phyloP scores from a whole-genome alignment of 352 stramenopile genomes.

The Pythium apleroticum region DNA sequence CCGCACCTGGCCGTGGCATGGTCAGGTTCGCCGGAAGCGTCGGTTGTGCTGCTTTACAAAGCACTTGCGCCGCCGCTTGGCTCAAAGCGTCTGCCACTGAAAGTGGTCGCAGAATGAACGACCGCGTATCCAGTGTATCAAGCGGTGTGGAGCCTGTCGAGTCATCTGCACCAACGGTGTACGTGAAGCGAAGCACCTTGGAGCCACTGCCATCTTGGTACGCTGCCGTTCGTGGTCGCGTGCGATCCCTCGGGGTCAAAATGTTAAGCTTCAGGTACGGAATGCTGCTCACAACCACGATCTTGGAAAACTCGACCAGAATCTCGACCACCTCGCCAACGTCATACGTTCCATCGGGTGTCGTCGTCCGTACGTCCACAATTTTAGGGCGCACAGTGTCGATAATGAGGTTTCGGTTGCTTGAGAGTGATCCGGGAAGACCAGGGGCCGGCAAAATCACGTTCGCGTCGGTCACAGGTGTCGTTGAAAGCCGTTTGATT shows the following conservation, averaged over 20 bases:
- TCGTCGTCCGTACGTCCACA: slow-evolving; percentile 38
- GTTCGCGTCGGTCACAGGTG: slow-evolving; percentile 41
- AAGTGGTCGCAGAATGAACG: slow-evolving; percentile 48
- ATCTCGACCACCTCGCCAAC: slow-evolving; percentile 52
- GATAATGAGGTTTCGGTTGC: slow-evolving; percentile 38
- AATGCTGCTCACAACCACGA: slow-evolving; percentile 37
- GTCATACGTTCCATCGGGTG: slow-evolving; percentile 62
- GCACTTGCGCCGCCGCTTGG: slow-evolving; percentile 36
- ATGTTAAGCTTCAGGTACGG: slow-evolving; percentile 63
- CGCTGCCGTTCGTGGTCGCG: slow-evolving; percentile 37
- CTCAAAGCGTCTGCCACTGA: slow-evolving; percentile 30
- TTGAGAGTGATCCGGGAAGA: slow-evolving; percentile 43
- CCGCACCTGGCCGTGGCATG: slow-evolving; percentile 44
- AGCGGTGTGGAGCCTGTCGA: slow-evolving; percentile 43
- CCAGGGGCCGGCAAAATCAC: slow-evolving; percentile 48
- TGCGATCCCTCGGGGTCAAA: background rate
- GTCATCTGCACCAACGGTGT: slow-evolving; percentile 43
- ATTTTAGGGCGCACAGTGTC: slow-evolving; percentile 51
- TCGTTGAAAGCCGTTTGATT: slow-evolving; percentile 54
- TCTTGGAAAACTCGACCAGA: slow-evolving; percentile 53
- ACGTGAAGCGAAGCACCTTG: slow-evolving; percentile 48
- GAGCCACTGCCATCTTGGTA: slow-evolving; percentile 56
- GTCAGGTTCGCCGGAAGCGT: slow-evolving; percentile 39
- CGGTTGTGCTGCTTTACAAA: slow-evolving; percentile 38
- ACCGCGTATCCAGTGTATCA: slow-evolving; percentile 38